Evolutionary conservation across 2,329 filamentous ascomycete species (phyloP).

Genomic region (Hysterium pulicare): DNA sequence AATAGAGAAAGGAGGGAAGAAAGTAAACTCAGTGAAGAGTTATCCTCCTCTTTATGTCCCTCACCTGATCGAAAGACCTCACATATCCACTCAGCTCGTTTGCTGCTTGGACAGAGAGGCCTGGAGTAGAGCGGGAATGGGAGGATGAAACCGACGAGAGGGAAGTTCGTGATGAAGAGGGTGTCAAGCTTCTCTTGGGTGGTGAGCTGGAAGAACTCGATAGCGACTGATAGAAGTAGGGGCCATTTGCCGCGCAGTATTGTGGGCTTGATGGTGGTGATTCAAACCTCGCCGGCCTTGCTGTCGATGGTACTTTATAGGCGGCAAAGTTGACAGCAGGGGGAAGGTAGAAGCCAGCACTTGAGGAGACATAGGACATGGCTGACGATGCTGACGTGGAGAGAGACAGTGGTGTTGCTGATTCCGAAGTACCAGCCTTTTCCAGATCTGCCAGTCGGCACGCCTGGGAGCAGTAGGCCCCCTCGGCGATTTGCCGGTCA

Average conservation of each 20-base stretch:
- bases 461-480: constrained; percentile 87
- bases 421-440: constrained; percentile 50
- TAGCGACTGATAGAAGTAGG: constrained; percentile 36
- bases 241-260: constrained; percentile 33
- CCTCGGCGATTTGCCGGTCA: constrained; percentile 76
- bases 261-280: constrained; percentile 46
- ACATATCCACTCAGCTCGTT: constrained; percentile 82
- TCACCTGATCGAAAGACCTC: constrained; percentile 81
- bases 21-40: constrained; percentile 24
- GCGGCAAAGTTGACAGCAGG: constrained; percentile 73
- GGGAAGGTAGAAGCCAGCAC: constrained; percentile 62
- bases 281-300: constrained; percentile 22
- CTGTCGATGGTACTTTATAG: constrained; percentile 56
- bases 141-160: constrained; percentile 72
- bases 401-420: constrained; percentile 38
- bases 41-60: constrained; percentile 51
- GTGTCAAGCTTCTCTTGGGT: constrained; percentile 45
- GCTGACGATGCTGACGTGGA: constrained; percentile 55
- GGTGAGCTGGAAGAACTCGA: constrained; percentile 22
- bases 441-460: constrained; percentile 88
- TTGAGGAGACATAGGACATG: constrained; percentile 52
- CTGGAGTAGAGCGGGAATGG: constrained; percentile 44
- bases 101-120: constrained; percentile 71
- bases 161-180: constrained; percentile 78
- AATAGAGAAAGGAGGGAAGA: not conserved